Percentiles rank a stretch among this genome's conserved stretches.
phyloP scores from a whole-genome alignment of 768 basidiomycete genomes.

The Cystofilobasidium macerans region DNA sequence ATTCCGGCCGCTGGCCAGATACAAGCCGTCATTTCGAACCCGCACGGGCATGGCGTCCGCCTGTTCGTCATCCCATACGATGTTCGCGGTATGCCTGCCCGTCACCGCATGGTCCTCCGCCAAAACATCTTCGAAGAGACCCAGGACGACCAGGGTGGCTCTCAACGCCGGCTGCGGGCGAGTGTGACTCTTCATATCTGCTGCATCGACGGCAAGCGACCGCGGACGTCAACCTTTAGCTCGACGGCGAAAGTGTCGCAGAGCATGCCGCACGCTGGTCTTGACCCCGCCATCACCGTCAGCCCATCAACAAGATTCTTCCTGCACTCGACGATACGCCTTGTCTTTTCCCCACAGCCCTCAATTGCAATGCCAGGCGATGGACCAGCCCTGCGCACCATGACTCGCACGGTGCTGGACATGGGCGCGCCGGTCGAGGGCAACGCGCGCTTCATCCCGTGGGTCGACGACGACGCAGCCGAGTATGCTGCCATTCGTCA shows the following conservation, averaged over 20 bases:
- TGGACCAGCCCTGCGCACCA: neutral
- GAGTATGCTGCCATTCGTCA: too few species aligned
- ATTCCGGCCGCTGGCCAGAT: slow-evolving; percentile 35
- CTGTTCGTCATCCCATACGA: slow-evolving; percentile 38
- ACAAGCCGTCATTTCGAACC: slow-evolving; percentile 36
- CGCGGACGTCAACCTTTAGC: neutral
- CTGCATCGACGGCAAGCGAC: slow-evolving; percentile 26
- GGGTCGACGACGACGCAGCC: neutral
- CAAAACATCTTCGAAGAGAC: slow-evolving; percentile 31
- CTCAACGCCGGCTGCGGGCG: slow-evolving; percentile 32
- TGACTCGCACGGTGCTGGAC: neutral
- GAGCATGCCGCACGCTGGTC: neutral
- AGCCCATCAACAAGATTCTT: slow-evolving; percentile 24
- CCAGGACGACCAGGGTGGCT: neutral
- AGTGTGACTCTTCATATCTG: slow-evolving; percentile 37
- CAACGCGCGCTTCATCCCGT: neutral
- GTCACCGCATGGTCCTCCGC: slow-evolving; percentile 34
- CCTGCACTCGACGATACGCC: slow-evolving; percentile 32
- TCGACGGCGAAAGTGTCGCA: neutral
- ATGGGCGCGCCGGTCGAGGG: neutral
- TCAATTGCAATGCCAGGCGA: slow-evolving; percentile 26
- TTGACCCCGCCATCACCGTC: neutral
- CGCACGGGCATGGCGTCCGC: slow-evolving; percentile 34
- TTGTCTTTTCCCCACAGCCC: slow-evolving; percentile 35
- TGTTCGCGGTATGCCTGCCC: slow-evolving; percentile 32